Evolutionary conservation across 306 rosid genomes (phyloP).

Genomic region (Amphicarpaea edgeworthii): DNA sequence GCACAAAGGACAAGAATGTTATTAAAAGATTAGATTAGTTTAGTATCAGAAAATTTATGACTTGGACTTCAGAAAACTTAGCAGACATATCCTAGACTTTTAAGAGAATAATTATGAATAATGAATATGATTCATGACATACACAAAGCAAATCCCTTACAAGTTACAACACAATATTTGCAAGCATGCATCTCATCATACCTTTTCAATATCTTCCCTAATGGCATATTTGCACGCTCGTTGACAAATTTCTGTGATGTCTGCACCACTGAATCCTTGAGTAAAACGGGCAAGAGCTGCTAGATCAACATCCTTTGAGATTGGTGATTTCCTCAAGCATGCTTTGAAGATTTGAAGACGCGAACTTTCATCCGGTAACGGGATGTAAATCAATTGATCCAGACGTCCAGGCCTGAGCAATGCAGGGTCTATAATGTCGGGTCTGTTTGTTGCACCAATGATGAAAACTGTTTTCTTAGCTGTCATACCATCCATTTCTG

Average conservation of each 20-base stretch:
- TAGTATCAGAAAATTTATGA: not conserved
- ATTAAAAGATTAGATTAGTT: too few species aligned
- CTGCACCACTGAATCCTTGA: slow-evolving; percentile 76
- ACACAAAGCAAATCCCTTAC: not conserved
- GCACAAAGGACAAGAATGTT: slow-evolving; percentile 1
- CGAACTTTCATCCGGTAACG: slow-evolving; percentile 69
- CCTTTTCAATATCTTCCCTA: slow-evolving; percentile 76
- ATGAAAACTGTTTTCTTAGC: slow-evolving; percentile 76
- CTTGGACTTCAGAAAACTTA: not conserved
- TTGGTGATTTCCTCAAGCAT: slow-evolving; percentile 73
- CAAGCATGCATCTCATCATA: slow-evolving; percentile 29
- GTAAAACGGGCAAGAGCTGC: slow-evolving; percentile 64
- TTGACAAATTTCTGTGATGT: slow-evolving; percentile 78
- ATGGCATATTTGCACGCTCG: slow-evolving; percentile 80
- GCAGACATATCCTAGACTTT: not conserved
- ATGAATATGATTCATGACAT: not conserved
- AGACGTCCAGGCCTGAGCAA: slow-evolving; percentile 78
- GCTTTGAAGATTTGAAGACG: slow-evolving; percentile 80
- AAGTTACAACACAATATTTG: not conserved
- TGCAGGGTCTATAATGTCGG: slow-evolving; percentile 76
- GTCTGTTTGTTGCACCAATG: slow-evolving; percentile 81
- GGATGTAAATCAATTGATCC: slow-evolving; percentile 74
- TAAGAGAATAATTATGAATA: not conserved
- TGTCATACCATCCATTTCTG: slow-evolving; percentile 84
- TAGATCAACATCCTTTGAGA: slow-evolving; percentile 66